A percentile compares a stretch with the other conserved stretches of the same genome.
phyloP scores from a whole-genome alignment of 352 stramenopile species.

The Blastocystis sp. region DNA sequence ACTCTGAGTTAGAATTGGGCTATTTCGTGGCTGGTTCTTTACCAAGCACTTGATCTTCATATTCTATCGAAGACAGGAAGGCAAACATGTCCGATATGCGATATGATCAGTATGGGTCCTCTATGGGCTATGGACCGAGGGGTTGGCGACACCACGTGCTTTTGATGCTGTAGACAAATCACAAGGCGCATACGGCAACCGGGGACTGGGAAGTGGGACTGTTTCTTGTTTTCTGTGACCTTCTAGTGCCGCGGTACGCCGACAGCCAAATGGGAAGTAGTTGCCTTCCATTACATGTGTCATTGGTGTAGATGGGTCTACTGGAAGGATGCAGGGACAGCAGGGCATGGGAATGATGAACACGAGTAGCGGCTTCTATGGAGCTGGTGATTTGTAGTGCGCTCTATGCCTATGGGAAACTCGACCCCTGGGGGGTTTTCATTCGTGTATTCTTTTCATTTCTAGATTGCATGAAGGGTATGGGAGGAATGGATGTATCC shows the following conservation, averaged over 20 bases:
- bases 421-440: background rate
- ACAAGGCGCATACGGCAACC: background rate
- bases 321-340: background rate
- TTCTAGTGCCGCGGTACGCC: conserved; percentile 11
- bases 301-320: conserved; percentile 21
- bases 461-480: conserved; percentile 42
- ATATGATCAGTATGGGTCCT: conserved; percentile 59
- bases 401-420: background rate
- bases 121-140: conserved; percentile 21
- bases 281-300: background rate
- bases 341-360: conserved; percentile 28
- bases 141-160: background rate
- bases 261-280: conserved; percentile 18
- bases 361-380: background rate
- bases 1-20: no score
- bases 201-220: conserved; percentile 11
- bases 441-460: background rate
- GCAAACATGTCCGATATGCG: conserved; percentile 48
- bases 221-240: background rate
- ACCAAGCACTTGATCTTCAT: conserved; percentile 2
- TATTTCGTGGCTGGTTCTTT: no score
- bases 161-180: conserved; percentile 5
- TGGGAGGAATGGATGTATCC: background rate
- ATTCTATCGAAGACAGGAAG: background rate
- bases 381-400: background rate